These are phyloP conservation scores for Tephrocybe sp. DNA, from an alignment of 768 basidiomycete genomes.

Conservation along the genomic window DNA sequence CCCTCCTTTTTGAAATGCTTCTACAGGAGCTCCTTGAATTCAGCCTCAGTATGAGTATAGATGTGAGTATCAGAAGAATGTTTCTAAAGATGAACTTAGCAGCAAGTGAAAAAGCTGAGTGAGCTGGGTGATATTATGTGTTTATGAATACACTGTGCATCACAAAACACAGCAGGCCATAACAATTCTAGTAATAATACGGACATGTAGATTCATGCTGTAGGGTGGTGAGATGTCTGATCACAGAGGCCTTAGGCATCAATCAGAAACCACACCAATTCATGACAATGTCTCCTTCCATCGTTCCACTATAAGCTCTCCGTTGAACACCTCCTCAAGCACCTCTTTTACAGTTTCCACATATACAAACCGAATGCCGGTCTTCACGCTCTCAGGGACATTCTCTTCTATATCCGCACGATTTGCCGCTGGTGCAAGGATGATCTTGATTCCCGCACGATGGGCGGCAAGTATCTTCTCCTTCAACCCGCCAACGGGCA, in stretches of 20 bases:
- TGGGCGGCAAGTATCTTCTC: constrained; percentile 97
- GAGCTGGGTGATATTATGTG: constrained; percentile 13
- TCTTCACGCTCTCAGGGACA: constrained; percentile 94
- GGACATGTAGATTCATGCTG: neutral
- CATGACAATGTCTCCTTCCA: constrained; percentile 59
- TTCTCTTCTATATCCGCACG: constrained; percentile 96
- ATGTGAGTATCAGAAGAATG: no score
- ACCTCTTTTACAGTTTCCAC: constrained; percentile 94
- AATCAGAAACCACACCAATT: constrained; percentile 12
- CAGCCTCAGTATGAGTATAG: no score
- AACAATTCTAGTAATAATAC: constrained; percentile 14
- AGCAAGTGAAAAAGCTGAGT: neutral
- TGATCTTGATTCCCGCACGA: constrained; percentile 93
- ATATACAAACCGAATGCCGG: constrained; percentile 92
- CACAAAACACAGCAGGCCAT: constrained; percentile 7
- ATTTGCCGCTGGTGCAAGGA: constrained; percentile 85
- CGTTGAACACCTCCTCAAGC: constrained; percentile 81
- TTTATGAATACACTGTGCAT: constrained; percentile 20
- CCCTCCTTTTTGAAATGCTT: no score
- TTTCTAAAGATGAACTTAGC: no score
- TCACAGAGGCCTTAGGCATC: neutral
- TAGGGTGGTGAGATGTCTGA: neutral
- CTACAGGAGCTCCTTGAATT: no score
- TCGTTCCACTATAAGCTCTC: constrained; percentile 52
- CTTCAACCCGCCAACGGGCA: constrained; percentile 95